These are phyloP conservation scores for Ustilaginoidea virens DNA, from an alignment of 2,329 filamentous ascomycete genomes.

Conservation along the genomic window DNA sequence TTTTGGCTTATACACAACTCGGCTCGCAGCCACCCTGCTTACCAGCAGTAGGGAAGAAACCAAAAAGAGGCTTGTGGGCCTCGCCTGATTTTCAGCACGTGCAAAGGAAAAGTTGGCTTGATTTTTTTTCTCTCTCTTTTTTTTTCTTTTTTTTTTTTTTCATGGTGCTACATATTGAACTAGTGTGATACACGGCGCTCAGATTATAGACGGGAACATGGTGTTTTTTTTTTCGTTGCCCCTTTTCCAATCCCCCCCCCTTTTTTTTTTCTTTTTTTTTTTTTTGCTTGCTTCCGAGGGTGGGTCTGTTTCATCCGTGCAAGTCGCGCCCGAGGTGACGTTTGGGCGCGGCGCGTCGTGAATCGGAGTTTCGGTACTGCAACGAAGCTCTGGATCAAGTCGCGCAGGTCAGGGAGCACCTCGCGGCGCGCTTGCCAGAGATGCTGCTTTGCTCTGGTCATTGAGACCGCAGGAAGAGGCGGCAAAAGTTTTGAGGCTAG, in stretches of 20 bases:
- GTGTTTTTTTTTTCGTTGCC: neutral
- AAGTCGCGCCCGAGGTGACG: no score
- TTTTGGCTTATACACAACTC: conserved; percentile 16
- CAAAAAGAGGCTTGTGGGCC: conserved; percentile 8
- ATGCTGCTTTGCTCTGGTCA: no score
- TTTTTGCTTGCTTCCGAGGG: neutral
- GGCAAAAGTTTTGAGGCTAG: no score
- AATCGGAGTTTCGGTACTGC: no score
- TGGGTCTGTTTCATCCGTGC: neutral
- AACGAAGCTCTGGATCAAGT: no score
- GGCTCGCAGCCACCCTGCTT: conserved; percentile 24
- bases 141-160: neutral
- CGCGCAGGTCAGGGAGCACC: no score
- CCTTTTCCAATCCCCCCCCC: neutral
- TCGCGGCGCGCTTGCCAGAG: no score
- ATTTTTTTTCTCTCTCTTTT: neutral
- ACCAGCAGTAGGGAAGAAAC: conserved; percentile 20
- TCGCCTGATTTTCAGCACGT: conserved; percentile 2
- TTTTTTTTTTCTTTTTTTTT: neutral
- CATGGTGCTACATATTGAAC: conserved; percentile 2
- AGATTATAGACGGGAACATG: neutral
- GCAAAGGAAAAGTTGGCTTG: conserved; percentile 2
- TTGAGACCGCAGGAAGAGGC: no score
- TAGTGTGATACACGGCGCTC: neutral
- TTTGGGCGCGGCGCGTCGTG: no score